Percentiles rank a stretch among this genome's conserved stretches.
Evolutionary conservation across 495 filamentous ascomycete species (phyloP).

Genomic region (Xylaria grammica): DNA sequence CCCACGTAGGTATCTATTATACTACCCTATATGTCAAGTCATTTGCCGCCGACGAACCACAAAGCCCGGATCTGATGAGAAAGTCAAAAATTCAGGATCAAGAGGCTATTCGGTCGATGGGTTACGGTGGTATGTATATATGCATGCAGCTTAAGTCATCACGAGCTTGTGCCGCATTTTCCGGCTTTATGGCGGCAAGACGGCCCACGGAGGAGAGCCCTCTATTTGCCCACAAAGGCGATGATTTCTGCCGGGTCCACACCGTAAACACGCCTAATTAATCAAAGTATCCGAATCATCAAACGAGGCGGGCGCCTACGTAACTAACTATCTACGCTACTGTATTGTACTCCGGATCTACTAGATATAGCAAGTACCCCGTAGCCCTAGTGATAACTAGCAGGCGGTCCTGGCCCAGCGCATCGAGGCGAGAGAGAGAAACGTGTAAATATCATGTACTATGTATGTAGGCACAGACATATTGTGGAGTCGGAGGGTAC

Average conservation of each 20-base stretch:
- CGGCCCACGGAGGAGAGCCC: not conserved
- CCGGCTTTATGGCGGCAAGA: constrained; percentile 13
- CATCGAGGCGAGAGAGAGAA: not conserved
- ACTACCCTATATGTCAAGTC: not conserved
- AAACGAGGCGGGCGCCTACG: no score
- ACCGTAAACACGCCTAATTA: not conserved
- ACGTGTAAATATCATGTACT: no score
- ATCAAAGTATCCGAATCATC: not conserved
- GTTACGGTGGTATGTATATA: constrained; percentile 5
- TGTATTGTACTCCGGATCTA: not conserved
- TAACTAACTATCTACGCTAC: no score
- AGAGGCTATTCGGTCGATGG: not conserved
- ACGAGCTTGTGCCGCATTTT: constrained; percentile 1
- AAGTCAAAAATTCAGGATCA: not conserved
- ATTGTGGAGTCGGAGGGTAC: not conserved
- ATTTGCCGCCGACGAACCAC: not conserved
- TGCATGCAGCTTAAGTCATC: not conserved
- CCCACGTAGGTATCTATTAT: not conserved
- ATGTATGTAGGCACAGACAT: not conserved
- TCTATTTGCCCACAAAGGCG: not conserved
- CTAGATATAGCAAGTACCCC: not conserved
- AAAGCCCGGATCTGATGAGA: not conserved
- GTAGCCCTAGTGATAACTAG: no score
- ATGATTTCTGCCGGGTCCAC: not conserved
- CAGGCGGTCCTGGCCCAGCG: no score